These are phyloP conservation scores for Candida sanyaensis DNA, from an alignment of 1,139 yeast genomes.

Conservation along the genomic window DNA sequence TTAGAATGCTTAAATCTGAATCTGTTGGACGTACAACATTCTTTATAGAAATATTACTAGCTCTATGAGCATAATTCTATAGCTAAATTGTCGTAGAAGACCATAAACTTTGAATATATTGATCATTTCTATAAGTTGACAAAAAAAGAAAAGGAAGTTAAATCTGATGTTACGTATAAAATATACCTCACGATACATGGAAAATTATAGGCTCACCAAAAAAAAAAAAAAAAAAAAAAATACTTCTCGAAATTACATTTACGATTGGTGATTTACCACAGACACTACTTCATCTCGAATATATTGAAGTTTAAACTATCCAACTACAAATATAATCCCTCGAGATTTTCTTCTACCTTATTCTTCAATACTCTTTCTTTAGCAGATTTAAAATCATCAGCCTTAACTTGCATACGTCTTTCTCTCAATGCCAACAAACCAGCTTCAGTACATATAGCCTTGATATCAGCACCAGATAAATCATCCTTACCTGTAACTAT, in stretches of 20 bases:
- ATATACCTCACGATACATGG: no score
- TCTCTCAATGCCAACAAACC: conserved; percentile 95
- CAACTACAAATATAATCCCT: conserved; percentile 78
- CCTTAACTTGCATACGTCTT: conserved; percentile 97
- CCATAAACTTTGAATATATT: neutral
- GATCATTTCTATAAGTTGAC: no score
- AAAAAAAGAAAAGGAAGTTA: no score
- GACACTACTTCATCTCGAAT: no score
- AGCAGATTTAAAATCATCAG: conserved; percentile 91
- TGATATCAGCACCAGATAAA: conserved; percentile 96
- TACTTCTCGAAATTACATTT: no score
- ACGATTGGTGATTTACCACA: no score
- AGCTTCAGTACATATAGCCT: conserved; percentile 98
- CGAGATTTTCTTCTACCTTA: conserved; percentile 95
- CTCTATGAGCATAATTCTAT: neutral
- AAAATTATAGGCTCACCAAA: no score
- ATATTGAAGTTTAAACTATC: no score
- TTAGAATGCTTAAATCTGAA: neutral
- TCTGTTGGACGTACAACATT: neutral
- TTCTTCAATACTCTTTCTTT: conserved; percentile 97
- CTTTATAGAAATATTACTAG: neutral
- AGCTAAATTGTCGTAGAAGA: neutral
- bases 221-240: no score
- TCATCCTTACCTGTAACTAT: conserved; percentile 93
- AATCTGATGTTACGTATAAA: no score